A percentile compares a stretch with the other conserved stretches of the same genome.
phyloP scores from a whole-genome alignment of 2,329 filamentous ascomycete species.

The Colletotrichum filicis region DNA sequence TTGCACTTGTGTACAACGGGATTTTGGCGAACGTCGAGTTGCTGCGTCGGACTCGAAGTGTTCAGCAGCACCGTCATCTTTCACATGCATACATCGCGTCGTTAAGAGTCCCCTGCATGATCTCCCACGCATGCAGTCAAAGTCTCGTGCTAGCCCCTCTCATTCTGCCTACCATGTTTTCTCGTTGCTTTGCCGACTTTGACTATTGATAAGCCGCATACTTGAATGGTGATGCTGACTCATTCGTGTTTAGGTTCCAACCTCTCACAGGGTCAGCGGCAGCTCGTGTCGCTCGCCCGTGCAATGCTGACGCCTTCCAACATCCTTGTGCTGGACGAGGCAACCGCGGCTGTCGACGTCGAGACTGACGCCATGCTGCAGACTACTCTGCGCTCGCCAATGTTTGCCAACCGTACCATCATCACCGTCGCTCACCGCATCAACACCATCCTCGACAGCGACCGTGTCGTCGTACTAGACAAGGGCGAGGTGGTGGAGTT shows the following conservation, averaged over 20 bases:
- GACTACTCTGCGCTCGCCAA: conserved; percentile 68
- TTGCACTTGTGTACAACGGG: conserved; percentile 38
- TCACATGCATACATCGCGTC: conserved; percentile 33
- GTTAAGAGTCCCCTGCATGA: conserved; percentile 46
- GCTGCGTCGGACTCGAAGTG: background rate
- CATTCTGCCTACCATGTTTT: conserved; percentile 30
- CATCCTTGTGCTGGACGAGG: conserved; percentile 96
- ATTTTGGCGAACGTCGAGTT: conserved; percentile 18
- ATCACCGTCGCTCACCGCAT: conserved; percentile 98
- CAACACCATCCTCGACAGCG: conserved; percentile 91
- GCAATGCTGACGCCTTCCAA: conserved; percentile 96
- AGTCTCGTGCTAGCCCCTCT: conserved; percentile 43
- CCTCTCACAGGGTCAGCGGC: conserved; percentile 92
- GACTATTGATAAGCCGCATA: conserved; percentile 22
- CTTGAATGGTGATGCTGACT: conserved; percentile 38
- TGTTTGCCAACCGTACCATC: conserved; percentile 92
- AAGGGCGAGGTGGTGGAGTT: conserved; percentile 92
- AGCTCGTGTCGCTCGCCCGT: conserved; percentile 92
- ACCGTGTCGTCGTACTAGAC: conserved; percentile 94
- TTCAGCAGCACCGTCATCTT: conserved; percentile 9
- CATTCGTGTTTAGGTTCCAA: conserved; percentile 76
- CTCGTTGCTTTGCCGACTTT: background rate
- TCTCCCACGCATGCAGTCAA: conserved; percentile 45
- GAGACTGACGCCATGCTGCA: conserved; percentile 76
- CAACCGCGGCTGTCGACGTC: conserved; percentile 81